Conservation (phyloP, 257 asterid species). For the Cordia subcordata region DNA sequence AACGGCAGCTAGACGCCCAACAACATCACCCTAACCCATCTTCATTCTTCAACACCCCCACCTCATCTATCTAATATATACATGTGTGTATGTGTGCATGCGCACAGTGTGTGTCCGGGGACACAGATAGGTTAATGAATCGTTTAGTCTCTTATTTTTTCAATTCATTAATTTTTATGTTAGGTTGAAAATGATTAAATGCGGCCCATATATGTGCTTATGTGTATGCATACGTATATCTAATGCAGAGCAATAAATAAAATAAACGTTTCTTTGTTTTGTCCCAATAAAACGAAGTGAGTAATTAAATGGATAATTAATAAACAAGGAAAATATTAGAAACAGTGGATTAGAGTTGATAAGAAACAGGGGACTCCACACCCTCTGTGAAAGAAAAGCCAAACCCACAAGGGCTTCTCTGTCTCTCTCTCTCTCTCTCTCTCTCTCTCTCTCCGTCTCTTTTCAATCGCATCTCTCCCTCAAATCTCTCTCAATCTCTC, state of each 20-base stretch:
- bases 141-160: too few species aligned
- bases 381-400: slow-evolving; percentile 14
- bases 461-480: slow-evolving; percentile 16
- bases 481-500: slow-evolving; percentile 6
- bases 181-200: too few species aligned
- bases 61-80: slow-evolving; percentile 9
- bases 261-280: neutral
- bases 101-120: neutral
- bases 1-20: slow-evolving; percentile 26
- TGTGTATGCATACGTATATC: too few species aligned
- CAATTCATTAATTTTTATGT: too few species aligned
- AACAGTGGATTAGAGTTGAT: slow-evolving; percentile 10
- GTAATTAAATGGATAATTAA: neutral
- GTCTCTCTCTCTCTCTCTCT: slow-evolving; percentile 5
- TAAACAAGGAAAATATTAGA: slow-evolving; percentile 1
- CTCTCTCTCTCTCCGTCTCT: slow-evolving; percentile 26
- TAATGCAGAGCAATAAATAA: neutral
- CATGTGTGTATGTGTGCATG: neutral
- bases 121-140: too few species aligned
- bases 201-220: too few species aligned
- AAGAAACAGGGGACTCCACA: slow-evolving; percentile 23
- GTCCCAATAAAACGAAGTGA: neutral
- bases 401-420: slow-evolving; percentile 12
- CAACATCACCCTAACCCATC: slow-evolving; percentile 22
- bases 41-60: slow-evolving; percentile 11